Evolutionary conservation across 192 early-diverging fungal genomes (phyloP), one percentile per base, ranked within the genome.

Genomic region (Bifiguratus adelaidae): DNA sequence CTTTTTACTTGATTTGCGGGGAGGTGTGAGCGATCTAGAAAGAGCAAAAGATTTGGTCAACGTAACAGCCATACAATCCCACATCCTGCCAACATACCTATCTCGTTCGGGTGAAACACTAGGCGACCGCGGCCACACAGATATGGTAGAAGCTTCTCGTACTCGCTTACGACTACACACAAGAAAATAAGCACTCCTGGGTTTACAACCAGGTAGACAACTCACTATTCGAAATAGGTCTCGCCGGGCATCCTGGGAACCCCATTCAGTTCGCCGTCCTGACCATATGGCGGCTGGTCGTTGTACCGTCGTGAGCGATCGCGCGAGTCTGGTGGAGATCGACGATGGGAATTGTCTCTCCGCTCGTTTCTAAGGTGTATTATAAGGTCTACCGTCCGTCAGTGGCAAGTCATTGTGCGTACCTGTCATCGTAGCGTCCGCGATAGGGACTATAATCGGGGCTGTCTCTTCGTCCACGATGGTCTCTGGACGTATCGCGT

Each of bases 41-140:
- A 1, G 37, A 6, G 37, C 16, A 15, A 15, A 7, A 40, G 37
- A 40, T 8, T 40, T 6, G 37, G 37, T 40, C 37, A 1, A 6
- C 7, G 37, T 20, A 7, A 11, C 37, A 5, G 37, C 16, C 15
- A 20, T 21, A 21, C 37, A 20, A 5, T 40, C 37, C 15, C 18
- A 21, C 15, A 13, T 40, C 6, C 1, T 26, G 16, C 24, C 19
- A 23, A 45, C 4, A 22, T 45, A 29, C 22, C 6, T 45, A 24
- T 55, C 52, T 26, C 52, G 52, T 51, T 47, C 48, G 1, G 58
- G 50, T 5, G 63, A 50, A 25, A 41, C 19, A 32, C 67, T 60
- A 19, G 71, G 71, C 2, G 73, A 76, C 13, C 66, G 20, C 0
- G 60, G 56, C 73, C 73, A 76, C 4, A 76, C 56, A 4, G 50